Evolutionary conservation across 371 early-diverging fungal genomes (phyloP).

Genomic region (Mortierella polycephala): DNA sequence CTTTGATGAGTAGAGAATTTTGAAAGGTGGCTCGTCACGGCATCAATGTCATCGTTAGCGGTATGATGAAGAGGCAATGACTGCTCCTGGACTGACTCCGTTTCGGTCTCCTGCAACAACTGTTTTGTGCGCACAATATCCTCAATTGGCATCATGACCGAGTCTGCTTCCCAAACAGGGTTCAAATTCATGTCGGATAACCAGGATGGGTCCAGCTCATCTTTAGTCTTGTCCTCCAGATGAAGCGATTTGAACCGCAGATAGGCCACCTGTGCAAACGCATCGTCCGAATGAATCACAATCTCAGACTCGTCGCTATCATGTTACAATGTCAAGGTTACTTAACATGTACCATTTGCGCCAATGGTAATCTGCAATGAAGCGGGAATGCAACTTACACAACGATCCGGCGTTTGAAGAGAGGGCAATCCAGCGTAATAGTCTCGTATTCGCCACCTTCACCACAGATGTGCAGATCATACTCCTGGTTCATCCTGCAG

Average conservation of each 20-base stretch:
- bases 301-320: constrained; percentile 74
- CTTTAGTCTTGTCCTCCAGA: constrained; percentile 65
- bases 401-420: constrained; percentile 87
- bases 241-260: constrained; percentile 70
- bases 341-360: not conserved
- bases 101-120: not conserved
- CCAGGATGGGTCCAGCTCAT: constrained; percentile 49
- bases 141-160: constrained; percentile 24
- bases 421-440: constrained; percentile 95
- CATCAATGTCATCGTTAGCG: not conserved
- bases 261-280: constrained; percentile 87
- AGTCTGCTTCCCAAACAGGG: constrained; percentile 46
- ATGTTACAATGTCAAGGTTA: not conserved
- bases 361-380: not conserved
- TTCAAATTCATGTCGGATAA: constrained; percentile 32
- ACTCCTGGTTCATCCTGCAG: constrained; percentile 78
- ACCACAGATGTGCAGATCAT: constrained; percentile 95
- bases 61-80: not conserved
- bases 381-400: constrained; percentile 58
- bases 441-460: constrained; percentile 99
- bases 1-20: constrained; percentile 20
- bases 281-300: constrained; percentile 84
- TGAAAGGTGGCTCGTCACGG: not conserved
- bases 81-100: not conserved
- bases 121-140: constrained; percentile 23